These are phyloP conservation scores for Curvularia sp. DNA, from an alignment of 2,329 filamentous ascomycete species.

Conservation along the genomic window DNA sequence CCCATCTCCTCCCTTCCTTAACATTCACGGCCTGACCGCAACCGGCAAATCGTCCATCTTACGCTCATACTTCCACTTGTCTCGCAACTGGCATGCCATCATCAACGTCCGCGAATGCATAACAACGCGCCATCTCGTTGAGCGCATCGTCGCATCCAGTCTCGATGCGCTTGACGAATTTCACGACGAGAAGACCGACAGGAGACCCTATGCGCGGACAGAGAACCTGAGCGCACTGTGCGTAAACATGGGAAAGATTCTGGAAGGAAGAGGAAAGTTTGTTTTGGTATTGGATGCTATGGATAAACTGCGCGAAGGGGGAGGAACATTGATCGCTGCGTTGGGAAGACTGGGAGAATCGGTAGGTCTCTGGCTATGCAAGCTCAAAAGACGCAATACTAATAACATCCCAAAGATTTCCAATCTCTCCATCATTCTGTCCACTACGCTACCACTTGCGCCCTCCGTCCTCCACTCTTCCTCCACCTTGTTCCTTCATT, in stretches of 20 bases:
- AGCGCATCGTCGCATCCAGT: constrained; percentile 68
- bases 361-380: constrained; percentile 58
- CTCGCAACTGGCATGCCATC: constrained; percentile 64
- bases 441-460: constrained; percentile 75
- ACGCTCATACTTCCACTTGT: constrained; percentile 64
- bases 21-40: constrained; percentile 83
- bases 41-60: constrained; percentile 84
- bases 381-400: constrained; percentile 13
- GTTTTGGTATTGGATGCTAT: constrained; percentile 88
- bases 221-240: constrained; percentile 81
- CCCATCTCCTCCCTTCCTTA: constrained; percentile 75
- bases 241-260: constrained; percentile 72
- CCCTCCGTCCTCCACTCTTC: constrained; percentile 70
- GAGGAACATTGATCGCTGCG: constrained; percentile 79
- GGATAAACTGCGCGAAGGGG: constrained; percentile 81
- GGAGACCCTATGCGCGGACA: constrained; percentile 67
- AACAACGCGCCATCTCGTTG: constrained; percentile 77
- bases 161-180: constrained; percentile 48
- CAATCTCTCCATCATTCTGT: constrained; percentile 76
- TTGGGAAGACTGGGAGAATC: constrained; percentile 82
- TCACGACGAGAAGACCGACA: constrained; percentile 52
- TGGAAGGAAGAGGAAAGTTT: constrained; percentile 68
- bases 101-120: constrained; percentile 78
- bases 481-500: constrained; percentile 78
- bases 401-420: constrained; percentile 68